phyloP scores from a whole-genome alignment of 1,139 yeast genomes.

The Arxiozyma heterogenica region DNA sequence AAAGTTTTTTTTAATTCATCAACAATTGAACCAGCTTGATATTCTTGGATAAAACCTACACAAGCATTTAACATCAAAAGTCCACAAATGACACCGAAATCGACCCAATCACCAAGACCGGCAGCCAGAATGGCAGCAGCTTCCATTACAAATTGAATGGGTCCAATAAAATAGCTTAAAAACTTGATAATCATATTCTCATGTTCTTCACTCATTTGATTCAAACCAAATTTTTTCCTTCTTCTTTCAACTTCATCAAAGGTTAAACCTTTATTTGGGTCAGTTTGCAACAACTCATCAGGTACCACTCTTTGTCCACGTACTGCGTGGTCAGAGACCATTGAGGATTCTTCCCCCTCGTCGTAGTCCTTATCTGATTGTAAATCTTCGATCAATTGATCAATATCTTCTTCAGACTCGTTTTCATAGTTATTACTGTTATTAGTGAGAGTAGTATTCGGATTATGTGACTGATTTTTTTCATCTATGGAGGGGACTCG shows the following conservation, averaged over 20 bases:
- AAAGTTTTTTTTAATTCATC: slow-evolving; percentile 86
- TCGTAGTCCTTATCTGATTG: slow-evolving; percentile 68
- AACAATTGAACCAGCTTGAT: slow-evolving; percentile 92
- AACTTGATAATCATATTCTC: slow-evolving; percentile 78
- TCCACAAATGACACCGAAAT: slow-evolving; percentile 93
- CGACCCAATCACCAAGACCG: slow-evolving; percentile 97
- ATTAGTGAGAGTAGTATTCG: background rate
- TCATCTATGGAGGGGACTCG: background rate
- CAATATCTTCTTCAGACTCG: slow-evolving; percentile 58
- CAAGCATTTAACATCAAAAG: slow-evolving; percentile 75
- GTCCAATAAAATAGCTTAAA: slow-evolving; percentile 87
- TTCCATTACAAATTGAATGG: slow-evolving; percentile 97
- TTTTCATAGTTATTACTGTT: background rate
- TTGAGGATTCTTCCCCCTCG: slow-evolving; percentile 37
- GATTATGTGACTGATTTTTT: background rate
- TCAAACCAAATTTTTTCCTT: slow-evolving; percentile 85
- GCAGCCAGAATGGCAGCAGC: slow-evolving; percentile 95
- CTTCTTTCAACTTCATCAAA: slow-evolving; percentile 73
- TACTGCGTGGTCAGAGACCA: slow-evolving; percentile 30
- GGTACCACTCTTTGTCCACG: slow-evolving; percentile 56
- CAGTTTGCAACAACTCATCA: slow-evolving; percentile 79
- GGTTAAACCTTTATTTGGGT: slow-evolving; percentile 68
- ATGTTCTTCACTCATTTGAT: slow-evolving; percentile 88
- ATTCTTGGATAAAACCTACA: slow-evolving; percentile 95
- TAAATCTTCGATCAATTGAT: slow-evolving; percentile 75